Percentiles rank a stretch among this genome's conserved stretches.
These are phyloP conservation scores for Scutellaria galericulata DNA, from an alignment of 257 asterid genomes.

Conservation along the genomic window DNA sequence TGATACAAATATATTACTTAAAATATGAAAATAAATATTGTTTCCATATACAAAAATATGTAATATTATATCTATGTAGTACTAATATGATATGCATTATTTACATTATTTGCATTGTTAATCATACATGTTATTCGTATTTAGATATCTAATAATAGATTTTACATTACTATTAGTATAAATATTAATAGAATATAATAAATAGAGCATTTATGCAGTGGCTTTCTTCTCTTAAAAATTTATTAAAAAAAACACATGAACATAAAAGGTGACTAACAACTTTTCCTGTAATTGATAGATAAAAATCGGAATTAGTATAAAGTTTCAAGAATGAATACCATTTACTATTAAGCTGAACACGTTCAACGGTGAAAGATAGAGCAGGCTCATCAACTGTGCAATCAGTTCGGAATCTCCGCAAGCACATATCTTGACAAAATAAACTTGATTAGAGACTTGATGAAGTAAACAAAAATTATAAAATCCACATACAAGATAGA, in stretches of 20 bases:
- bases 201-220: neutral
- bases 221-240: slow-evolving; percentile 7
- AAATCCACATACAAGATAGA: slow-evolving; percentile 5
- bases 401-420: slow-evolving; percentile 79
- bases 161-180: neutral
- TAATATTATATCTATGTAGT: neutral
- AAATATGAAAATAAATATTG: neutral
- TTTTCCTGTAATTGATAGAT: slow-evolving; percentile 16
- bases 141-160: neutral
- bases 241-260: neutral
- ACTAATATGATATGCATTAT: neutral
- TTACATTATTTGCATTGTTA: neutral
- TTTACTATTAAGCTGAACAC: slow-evolving; percentile 76
- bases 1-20: neutral
- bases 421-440: slow-evolving; percentile 83
- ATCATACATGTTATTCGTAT: neutral
- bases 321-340: slow-evolving; percentile 57
- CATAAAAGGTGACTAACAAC: slow-evolving; percentile 7
- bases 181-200: neutral
- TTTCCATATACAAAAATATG: neutral
- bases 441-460: slow-evolving; percentile 33
- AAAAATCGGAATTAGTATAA: slow-evolving; percentile 20
- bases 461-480: slow-evolving; percentile 28
- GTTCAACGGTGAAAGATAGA: slow-evolving; percentile 65
- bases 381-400: slow-evolving; percentile 72